Percentiles rank a stretch among this genome's conserved stretches.
Conservation (phyloP, 2,329 filamentous ascomycete genomes). For the Diaporthe ilicicola region DNA sequence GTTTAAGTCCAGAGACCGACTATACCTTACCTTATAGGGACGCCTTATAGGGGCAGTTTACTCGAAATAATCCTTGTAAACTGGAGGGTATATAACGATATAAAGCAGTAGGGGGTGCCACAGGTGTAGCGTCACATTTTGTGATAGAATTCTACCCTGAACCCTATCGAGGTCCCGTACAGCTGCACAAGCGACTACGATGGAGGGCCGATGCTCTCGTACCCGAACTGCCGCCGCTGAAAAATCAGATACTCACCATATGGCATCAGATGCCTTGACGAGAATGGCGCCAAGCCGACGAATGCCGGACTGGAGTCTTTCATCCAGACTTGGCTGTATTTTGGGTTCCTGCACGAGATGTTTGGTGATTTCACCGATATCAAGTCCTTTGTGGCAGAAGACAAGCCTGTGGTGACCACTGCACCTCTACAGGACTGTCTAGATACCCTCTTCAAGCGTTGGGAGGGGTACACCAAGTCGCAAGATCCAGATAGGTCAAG, state of each 20-base stretch:
- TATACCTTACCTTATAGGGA: no score
- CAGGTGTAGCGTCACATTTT: no score
- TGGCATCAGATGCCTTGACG: background rate
- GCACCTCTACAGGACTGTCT: background rate
- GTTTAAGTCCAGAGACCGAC: no score
- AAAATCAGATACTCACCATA: background rate
- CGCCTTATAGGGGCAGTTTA: no score
- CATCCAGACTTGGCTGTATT: background rate
- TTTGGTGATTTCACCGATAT: background rate
- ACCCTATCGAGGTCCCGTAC: background rate
- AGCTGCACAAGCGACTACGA: background rate
- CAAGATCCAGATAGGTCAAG: background rate
- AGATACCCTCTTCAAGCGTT: background rate
- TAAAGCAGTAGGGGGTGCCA: no score
- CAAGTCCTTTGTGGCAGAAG: background rate
- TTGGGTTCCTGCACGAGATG: background rate
- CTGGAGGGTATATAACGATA: no score
- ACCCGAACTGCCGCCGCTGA: background rate
- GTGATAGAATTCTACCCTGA: background rate
- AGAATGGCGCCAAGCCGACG: background rate
- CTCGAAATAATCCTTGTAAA: no score
- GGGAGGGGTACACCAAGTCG: background rate
- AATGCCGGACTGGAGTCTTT: background rate
- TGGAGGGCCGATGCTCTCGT: conserved; percentile 1
- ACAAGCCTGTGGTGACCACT: background rate